A percentile compares a stretch with the other conserved stretches of the same genome.
Conservation (phyloP, 2,329 filamentous ascomycete genomes). For the Colletotrichum sp. region DNA sequence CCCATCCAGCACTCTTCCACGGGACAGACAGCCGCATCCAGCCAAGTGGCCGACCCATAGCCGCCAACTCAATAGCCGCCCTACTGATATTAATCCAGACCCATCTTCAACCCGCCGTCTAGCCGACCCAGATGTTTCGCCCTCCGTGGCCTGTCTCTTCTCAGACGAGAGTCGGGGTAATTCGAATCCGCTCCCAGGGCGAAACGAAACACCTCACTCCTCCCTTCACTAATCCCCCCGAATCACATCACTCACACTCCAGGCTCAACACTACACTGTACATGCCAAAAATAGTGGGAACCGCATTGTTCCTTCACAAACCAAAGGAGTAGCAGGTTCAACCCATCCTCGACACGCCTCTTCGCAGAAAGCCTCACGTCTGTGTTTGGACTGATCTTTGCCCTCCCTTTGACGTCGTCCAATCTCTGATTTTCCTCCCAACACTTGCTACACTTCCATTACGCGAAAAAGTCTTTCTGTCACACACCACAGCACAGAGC, state of each 20-base stretch:
- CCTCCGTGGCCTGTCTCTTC: background rate
- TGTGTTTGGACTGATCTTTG: slow-evolving; percentile 1
- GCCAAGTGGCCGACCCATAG: background rate
- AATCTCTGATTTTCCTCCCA: background rate
- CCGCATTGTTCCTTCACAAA: background rate
- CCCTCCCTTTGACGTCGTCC: background rate
- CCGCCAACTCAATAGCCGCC: background rate
- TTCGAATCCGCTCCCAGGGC: background rate
- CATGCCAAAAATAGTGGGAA: slow-evolving; percentile 1
- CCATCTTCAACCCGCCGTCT: background rate
- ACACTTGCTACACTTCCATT: background rate
- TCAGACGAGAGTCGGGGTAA: background rate
- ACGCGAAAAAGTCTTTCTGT: background rate
- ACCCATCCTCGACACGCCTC: background rate
- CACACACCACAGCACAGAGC: background rate
- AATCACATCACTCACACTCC: background rate
- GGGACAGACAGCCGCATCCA: background rate
- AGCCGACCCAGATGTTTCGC: background rate
- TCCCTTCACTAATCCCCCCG: background rate
- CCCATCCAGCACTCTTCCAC: background rate
- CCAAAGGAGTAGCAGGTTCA: background rate
- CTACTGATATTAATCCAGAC: background rate
- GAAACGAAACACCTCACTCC: slow-evolving; percentile 13
- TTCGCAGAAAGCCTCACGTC: background rate
- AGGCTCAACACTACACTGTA: background rate